These are phyloP conservation scores for Kodamaea laetipori DNA, from an alignment of 805 yeast genomes.

Conservation along the genomic window DNA sequence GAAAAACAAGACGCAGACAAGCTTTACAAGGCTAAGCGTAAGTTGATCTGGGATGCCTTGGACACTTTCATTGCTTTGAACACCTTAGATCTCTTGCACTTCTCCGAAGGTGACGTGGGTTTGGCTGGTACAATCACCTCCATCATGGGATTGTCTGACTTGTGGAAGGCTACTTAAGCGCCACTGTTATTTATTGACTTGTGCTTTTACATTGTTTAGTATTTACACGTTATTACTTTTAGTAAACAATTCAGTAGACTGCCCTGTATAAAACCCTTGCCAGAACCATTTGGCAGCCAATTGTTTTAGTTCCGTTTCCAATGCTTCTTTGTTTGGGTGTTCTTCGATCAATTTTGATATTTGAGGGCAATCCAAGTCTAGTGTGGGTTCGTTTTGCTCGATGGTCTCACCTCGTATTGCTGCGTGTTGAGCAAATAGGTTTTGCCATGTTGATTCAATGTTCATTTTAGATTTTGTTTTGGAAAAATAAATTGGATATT, in stretches of 20 bases:
- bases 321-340: slow-evolving; percentile 16
- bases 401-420: slow-evolving; percentile 5
- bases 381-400: neutral
- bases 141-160: slow-evolving; percentile 69
- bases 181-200: neutral
- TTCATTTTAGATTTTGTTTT: neutral
- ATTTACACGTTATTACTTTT: too few species aligned
- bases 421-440: slow-evolving; percentile 7
- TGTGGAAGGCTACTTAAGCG: slow-evolving; percentile 59
- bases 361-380: slow-evolving; percentile 14
- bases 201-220: too few species aligned
- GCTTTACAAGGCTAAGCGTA: slow-evolving; percentile 54
- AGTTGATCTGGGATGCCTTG: slow-evolving; percentile 72
- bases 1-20: slow-evolving; percentile 39
- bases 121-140: slow-evolving; percentile 84
- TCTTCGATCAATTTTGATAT: slow-evolving; percentile 20
- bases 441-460: slow-evolving; percentile 4
- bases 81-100: slow-evolving; percentile 57
- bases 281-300: slow-evolving; percentile 33
- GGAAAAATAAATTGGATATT: too few species aligned
- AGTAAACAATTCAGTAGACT: too few species aligned
- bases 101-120: slow-evolving; percentile 80
- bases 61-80: slow-evolving; percentile 78
- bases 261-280: slow-evolving; percentile 35
- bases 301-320: slow-evolving; percentile 27